Conservation (phyloP, 805 yeast species). For the Zygosaccharomyces bisporus region DNA sequence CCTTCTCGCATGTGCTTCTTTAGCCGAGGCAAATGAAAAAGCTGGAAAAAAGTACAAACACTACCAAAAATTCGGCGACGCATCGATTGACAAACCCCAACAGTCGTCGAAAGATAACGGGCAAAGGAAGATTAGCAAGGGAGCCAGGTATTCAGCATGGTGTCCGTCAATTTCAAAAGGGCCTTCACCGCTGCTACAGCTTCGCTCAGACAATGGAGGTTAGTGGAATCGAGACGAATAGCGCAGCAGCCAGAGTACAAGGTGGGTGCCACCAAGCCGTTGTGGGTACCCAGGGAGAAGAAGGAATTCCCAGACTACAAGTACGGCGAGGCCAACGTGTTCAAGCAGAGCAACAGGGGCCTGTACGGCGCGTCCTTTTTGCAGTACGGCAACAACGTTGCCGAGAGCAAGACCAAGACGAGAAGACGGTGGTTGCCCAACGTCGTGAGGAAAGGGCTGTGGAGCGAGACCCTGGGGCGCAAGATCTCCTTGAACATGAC, state of each 20-base stretch:
- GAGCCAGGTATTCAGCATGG: not conserved
- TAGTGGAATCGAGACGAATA: conserved; percentile 47
- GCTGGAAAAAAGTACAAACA: conserved; percentile 1
- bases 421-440: conserved; percentile 82
- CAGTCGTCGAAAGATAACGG: no score
- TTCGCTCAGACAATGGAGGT: conserved; percentile 38
- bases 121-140: not conserved
- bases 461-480: conserved; percentile 75
- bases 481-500: conserved; percentile 59
- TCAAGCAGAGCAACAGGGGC: conserved; percentile 83
- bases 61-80: no score
- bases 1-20: conserved; percentile 1
- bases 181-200: conserved; percentile 20
- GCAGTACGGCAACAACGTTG: conserved; percentile 69
- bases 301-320: conserved; percentile 61
- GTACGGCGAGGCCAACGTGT: conserved; percentile 72
- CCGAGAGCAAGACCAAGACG: conserved; percentile 71
- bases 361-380: conserved; percentile 86
- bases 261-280: conserved; percentile 54
- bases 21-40: not conserved
- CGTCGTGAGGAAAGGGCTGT: conserved; percentile 65
- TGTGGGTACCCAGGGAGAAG: conserved; percentile 42
- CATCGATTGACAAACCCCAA: not conserved
- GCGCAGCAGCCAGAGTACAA: conserved; percentile 43
- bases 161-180: conserved; percentile 14